phyloP scores from a whole-genome alignment of 345 rosid species.

The Noccaea bulbosa region DNA sequence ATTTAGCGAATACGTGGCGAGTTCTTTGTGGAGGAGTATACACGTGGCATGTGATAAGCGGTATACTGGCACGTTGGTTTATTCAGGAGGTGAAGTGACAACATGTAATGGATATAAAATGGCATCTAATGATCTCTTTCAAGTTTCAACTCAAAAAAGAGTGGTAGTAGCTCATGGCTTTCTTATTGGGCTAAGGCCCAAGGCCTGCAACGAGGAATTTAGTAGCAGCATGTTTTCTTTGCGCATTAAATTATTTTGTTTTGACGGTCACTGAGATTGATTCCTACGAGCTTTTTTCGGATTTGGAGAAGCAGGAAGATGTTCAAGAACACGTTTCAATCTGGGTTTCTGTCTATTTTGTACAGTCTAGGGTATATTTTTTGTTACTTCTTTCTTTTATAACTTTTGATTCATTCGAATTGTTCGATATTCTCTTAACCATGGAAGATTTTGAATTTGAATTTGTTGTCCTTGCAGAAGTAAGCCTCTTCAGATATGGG shows the following conservation, averaged over 20 bases:
- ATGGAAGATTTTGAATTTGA: slow-evolving; percentile 6
- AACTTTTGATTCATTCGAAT: background rate
- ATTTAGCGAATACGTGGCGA: slow-evolving; percentile 22
- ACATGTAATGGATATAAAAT: background rate
- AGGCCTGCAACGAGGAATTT: background rate
- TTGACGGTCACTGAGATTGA: background rate
- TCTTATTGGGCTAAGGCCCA: slow-evolving; percentile 31
- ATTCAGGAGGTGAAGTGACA: slow-evolving; percentile 10
- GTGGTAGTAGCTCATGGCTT: background rate
- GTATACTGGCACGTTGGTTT: slow-evolving; percentile 35
- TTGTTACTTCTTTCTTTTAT: background rate
- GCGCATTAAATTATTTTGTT: background rate
- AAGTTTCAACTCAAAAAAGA: background rate
- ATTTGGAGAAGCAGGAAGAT: slow-evolving; percentile 45
- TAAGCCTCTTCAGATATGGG: slow-evolving; percentile 88
- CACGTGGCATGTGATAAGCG: slow-evolving; percentile 36
- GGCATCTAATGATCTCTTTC: background rate
- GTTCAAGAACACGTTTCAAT: slow-evolving; percentile 89
- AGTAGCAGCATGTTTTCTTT: background rate
- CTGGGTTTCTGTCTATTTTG: slow-evolving; percentile 80
- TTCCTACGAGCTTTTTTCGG: slow-evolving; percentile 9
- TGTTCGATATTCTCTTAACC: slow-evolving; percentile 5
- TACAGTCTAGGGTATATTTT: slow-evolving; percentile 72
- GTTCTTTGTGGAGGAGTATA: slow-evolving; percentile 18
- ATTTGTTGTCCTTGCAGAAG: slow-evolving; percentile 49